Base-by-base conservation (phyloP, 768 basidiomycete species). In the Podaxis sp. region DNA sequence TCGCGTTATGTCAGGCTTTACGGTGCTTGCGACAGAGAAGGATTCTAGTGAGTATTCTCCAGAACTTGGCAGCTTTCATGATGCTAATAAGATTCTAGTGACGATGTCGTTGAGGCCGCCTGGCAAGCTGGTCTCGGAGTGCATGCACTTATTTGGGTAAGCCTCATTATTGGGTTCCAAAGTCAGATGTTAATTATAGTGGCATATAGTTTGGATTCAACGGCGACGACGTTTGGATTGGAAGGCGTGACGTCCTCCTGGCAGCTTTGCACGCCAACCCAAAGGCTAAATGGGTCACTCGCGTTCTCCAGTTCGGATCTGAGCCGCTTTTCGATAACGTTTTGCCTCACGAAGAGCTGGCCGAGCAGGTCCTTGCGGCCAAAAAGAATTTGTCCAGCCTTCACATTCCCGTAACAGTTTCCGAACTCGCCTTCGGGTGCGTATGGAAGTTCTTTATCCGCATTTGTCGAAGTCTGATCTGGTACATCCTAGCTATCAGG, bases 101-200 rank as follows among this genome's bases (percentile, higher is more conserved):
- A 87, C 66, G 76, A 84, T 56, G 69, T 87, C 52, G 77, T 87
- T 15, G 76, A 82, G 44, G 85, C 86, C 28, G 86, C 86, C 9
- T 87, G 83, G 83, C 72, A 73, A n/a, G 67, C 53, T 54, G 66
- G 70, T 17, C 71, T 87, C 12, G 86, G 86, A 26, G 84, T 87
- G 13, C 86, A 87, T 59, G 85, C 84, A 12, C 72, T 86, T 36
- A 78, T 87, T 55, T 87, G 85, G 85, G 85, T 85, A 68, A 69
- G 77, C 19, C 48, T 12, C 56, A 24, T 52, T 44, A n/a, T 33
- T 11, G 40, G 28, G 9, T 52, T 40, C 44, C 48, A 36, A 61
- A 22, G 49, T 28, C 12, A 52, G 56, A 52, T 30, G 48, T 26
- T 57, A 61, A 30, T 53, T 17, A 59, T 46, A 13, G 12, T 8